Conservation (phyloP, 225 moss, liverwort and hornwort genomes). For the Pleurozium schreberi region DNA sequence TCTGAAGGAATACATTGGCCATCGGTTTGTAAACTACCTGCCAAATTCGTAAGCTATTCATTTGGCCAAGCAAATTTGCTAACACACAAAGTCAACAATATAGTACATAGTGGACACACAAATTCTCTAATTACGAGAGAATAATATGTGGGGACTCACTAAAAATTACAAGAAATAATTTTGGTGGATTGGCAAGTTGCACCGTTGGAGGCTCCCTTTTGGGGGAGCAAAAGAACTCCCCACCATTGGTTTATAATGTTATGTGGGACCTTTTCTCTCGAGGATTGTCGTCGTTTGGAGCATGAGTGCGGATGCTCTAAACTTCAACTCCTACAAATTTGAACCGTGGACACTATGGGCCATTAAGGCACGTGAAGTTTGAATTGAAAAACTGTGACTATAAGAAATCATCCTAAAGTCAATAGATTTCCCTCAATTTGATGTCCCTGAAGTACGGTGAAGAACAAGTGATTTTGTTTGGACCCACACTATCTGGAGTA, state of each 20-base stretch:
- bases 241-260: background rate
- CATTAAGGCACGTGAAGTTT: background rate
- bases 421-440: background rate
- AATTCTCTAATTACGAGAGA: background rate
- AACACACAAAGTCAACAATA: background rate
- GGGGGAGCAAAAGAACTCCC: background rate
- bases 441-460: background rate
- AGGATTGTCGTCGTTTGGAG: background rate
- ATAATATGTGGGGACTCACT: background rate
- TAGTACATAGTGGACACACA: fast-evolving
- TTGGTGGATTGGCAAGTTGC: fast-evolving
- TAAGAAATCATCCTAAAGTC: background rate
- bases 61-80: fast-evolving
- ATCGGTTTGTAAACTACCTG: fast-evolving
- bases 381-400: background rate
- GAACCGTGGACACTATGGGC: background rate
- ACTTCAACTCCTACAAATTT: background rate
- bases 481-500: background rate
- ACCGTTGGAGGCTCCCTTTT: fast-evolving
- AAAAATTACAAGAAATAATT: background rate
- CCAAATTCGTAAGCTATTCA: too few species aligned
- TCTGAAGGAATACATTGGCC: too few species aligned
- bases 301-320: background rate
- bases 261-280: background rate
- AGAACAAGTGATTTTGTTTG: background rate